Evolutionary conservation across 768 basidiomycete genomes (phyloP), one percentile per base, ranked within the genome.

Genomic region (Chalciporus pseudorubinellus): DNA sequence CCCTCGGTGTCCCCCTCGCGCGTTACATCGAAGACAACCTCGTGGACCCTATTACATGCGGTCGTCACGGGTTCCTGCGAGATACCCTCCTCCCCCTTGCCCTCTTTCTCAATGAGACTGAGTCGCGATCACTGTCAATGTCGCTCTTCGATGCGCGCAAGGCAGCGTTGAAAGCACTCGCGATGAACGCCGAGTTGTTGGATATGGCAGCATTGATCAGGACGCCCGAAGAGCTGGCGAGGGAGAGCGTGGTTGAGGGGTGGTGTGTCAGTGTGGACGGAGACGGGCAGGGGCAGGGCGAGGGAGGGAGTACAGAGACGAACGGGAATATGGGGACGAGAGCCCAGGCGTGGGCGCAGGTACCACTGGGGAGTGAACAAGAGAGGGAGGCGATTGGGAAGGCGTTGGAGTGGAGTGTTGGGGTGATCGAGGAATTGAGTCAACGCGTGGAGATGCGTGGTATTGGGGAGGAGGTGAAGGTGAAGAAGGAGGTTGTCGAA

Each of bases 361-460:
- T 36, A 16, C 16, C 3, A 16, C 3, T 6, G 3, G 34, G 34
- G 10, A n/a, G 34, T 36, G 34, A 6, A 16, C 16, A 36, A n/a
- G 75, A 75, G 20, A 73, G 75, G 22, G 42, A 33, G 2, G 58
- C 56, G 24, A 58, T 66, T 3, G 62, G 47, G 4, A 49, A 53
- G 0, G 85, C 85, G 45, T 66, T 91, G 58, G 74, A 77, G 12
- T 79, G 81, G 63, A 78, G 82, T 43, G 84, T 77, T 3, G 73
- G 72, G 20, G 70, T 77, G 33, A 78, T 90, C 39, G 68, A 72
- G 39, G 65, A 72, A 54, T 59, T 85, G 18, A 44, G 50, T 48
- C 41, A 44, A 51, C 46, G 24, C 13, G 33, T 5, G 11, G 22
- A 12, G 9, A 14, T 18, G 29, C 16, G 29, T 1, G 18, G 3